A percentile compares a stretch with the other conserved stretches of the same genome.
These are phyloP conservation scores for Trichosporon sp. DNA, from an alignment of 1,284 basidiomycete genomes.

Conservation along the genomic window DNA sequence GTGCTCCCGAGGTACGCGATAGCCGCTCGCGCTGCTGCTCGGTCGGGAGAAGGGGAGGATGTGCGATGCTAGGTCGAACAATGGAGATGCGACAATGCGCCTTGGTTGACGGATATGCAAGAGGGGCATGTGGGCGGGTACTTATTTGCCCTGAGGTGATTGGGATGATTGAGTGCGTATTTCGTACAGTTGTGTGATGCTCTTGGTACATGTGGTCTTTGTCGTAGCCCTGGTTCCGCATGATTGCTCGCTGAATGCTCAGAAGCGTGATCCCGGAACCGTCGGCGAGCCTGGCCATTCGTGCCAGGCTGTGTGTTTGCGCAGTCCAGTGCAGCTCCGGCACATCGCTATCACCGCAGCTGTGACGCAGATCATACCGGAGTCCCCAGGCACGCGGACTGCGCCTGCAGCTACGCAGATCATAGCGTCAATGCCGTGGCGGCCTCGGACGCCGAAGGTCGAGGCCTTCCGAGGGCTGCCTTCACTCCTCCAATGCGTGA, in stretches of 20 bases:
- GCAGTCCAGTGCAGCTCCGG: background rate
- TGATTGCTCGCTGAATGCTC: no score
- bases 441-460: conserved; percentile 7
- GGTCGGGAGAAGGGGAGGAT: background rate
- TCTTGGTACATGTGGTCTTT: background rate
- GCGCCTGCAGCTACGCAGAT: background rate
- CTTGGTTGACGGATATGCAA: background rate
- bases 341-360: background rate
- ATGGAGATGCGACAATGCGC: background rate
- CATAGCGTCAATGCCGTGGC: background rate
- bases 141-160: background rate
- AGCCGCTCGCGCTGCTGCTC: background rate
- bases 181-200: background rate
- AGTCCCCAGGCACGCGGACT: background rate
- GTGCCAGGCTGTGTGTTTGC: background rate
- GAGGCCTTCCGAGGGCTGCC: background rate
- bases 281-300: no score
- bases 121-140: background rate
- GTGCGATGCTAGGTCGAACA: background rate
- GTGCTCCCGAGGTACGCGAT: background rate
- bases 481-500: conserved; percentile 17
- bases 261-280: no score
- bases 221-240: background rate
- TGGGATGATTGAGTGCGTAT: background rate
- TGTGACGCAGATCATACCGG: background rate